Base-by-base conservation (phyloP, 2,329 filamentous ascomycete genomes). In the Pseudocercospora fuligena region DNA sequence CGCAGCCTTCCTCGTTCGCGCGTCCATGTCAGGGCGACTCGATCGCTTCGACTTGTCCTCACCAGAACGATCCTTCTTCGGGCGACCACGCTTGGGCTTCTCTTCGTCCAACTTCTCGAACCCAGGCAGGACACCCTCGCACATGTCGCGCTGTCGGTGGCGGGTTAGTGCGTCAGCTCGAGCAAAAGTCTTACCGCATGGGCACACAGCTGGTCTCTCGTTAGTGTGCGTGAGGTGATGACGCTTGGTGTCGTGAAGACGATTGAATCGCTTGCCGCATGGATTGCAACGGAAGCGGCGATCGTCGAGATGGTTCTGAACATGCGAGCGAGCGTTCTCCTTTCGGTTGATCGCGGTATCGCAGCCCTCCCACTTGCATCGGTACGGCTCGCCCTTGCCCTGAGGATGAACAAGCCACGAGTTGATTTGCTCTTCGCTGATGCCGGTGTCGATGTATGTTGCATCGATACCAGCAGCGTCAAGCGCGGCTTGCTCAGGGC, bases 251-350 rank as follows among this genome's bases (percentile, higher is more conserved):
- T 99, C 95, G 78, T 99, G 95, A 74, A 97, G 94, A 43, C 95
- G 90, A 49, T 98, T 95, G 78, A 99, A 99, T 81, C 93, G 94
- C 82, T 98, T 98, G 61, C 91, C 86, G 82, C 95, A 99, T 63
- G 92, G 90, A 54, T 94, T 93, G 81, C 95, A 99, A 79, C 92
- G 90, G 82, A 93, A 99, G 78, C 97, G 95, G 57, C 95, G 88
- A 79, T 99, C 95, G 74, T 96, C 95, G 70, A 99, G 89, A 80
- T 99, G 95, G 3, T 95, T 99, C 81, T 99, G 95, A 14, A 99
- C 92, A 78, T 99, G 95, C 0, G 94, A 97, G 78, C 97, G 97
- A 83, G 98, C 97, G 81, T 99, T 98, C 80, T 99, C 95, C 79
- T 97, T 97, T 73, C 95, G 89, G n/a, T 94, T 94, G 77, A 99